Percentiles rank a stretch among this genome's conserved stretches.
Evolutionary conservation across 495 filamentous ascomycete genomes (phyloP).

Genomic region (Sordaria brevicollis): DNA sequence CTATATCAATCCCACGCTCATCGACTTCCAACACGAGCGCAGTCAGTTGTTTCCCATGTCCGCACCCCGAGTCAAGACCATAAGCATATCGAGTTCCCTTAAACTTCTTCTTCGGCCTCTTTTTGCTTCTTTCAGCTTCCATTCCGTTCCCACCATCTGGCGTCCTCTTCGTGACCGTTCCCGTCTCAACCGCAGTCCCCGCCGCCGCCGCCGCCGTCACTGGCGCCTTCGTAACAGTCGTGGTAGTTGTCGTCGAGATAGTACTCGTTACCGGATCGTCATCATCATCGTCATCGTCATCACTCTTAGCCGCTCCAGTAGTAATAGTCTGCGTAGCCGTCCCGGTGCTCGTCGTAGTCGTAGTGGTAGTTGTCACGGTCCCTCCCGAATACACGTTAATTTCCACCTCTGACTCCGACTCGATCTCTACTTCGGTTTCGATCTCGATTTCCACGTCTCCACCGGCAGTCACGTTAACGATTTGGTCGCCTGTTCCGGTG

Average conservation of each 20-base stretch:
- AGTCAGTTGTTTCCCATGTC: conserved; percentile 60
- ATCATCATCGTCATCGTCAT: not conserved
- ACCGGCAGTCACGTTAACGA: not conserved
- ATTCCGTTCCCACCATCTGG: not conserved
- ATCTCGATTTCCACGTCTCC: not conserved
- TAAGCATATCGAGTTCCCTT: conserved; percentile 49
- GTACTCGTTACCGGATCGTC: not conserved
- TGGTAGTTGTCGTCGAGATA: not conserved
- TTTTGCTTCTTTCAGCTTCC: not conserved
- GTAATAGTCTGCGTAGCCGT: not conserved
- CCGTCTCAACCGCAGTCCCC: not conserved
- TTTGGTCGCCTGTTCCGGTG: not conserved
- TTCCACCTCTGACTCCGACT: not conserved
- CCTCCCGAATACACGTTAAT: not conserved
- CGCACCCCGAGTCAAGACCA: conserved; percentile 77
- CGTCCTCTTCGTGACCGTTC: not conserved
- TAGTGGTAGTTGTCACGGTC: no score
- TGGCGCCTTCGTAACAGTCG: not conserved
- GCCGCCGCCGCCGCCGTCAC: not conserved
- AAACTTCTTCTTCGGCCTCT: conserved; percentile 5
- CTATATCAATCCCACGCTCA: conserved; percentile 22
- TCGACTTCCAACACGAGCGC: conserved; percentile 63
- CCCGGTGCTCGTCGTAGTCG: not conserved
- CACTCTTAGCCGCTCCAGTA: not conserved
- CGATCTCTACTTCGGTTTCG: not conserved